Conservation (phyloP, 495 filamentous ascomycete species). For the Hypoxylon subgilvum region DNA sequence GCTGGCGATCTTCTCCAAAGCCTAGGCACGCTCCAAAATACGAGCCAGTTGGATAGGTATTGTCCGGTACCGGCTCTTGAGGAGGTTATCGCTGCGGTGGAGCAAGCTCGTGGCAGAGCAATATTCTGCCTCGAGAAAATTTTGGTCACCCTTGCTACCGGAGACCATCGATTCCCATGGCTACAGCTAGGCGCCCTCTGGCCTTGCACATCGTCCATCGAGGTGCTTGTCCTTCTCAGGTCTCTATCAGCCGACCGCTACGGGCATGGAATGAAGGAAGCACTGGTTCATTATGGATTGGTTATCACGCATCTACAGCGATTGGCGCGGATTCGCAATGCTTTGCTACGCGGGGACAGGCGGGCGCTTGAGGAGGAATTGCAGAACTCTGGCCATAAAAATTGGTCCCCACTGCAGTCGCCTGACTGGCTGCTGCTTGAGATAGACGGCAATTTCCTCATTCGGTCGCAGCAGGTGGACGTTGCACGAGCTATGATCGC, state of each 20-base stretch:
- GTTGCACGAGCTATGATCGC: constrained; percentile 58
- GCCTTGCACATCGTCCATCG: constrained; percentile 57
- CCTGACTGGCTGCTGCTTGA: constrained; percentile 66
- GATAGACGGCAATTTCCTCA: constrained; percentile 60
- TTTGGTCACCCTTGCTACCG: too few species aligned
- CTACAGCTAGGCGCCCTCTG: constrained; percentile 56
- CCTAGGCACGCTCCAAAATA: neutral
- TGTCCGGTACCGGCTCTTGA: neutral
- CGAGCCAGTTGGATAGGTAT: too few species aligned
- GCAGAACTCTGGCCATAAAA: constrained; percentile 55
- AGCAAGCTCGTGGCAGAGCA: too few species aligned
- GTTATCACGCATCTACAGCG: constrained; percentile 54
- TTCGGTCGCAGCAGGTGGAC: constrained; percentile 57
- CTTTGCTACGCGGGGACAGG: constrained; percentile 32
- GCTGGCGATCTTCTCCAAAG: constrained; percentile 28
- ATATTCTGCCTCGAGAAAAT: too few species aligned
- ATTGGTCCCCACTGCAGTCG: constrained; percentile 54
- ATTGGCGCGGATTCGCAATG: constrained; percentile 45
- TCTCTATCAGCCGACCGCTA: constrained; percentile 44
- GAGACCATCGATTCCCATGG: too few species aligned
- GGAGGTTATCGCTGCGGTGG: constrained; percentile 11
- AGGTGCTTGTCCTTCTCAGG: constrained; percentile 60
- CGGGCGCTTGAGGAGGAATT: constrained; percentile 43
- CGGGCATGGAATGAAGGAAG: constrained; percentile 50
- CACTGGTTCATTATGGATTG: constrained; percentile 49